Evolutionary conservation across 2,329 filamentous ascomycete species (phyloP).

Genomic region (Fusarium tanahbumbuense): DNA sequence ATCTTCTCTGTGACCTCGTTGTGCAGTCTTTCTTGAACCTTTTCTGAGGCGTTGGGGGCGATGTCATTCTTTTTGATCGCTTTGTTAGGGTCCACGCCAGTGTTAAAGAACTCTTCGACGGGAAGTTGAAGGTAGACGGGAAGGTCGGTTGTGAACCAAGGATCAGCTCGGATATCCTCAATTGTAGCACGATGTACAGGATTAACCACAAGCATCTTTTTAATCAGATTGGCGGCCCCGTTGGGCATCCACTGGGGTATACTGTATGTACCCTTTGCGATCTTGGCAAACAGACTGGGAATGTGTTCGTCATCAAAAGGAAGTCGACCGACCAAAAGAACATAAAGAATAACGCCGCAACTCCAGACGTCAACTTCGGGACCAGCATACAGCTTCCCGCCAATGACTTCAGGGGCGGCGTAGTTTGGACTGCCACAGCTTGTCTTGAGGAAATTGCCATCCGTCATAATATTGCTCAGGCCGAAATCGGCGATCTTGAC

Average conservation of each 20-base stretch:
- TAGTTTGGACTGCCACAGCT: conserved; percentile 99
- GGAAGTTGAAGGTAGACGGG: conserved; percentile 88
- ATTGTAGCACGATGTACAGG: conserved; percentile 95
- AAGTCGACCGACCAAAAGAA: conserved; percentile 81
- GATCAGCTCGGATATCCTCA: conserved; percentile 89
- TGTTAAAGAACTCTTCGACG: conserved; percentile 91
- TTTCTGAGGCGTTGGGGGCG: conserved; percentile 79
- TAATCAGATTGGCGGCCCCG: conserved; percentile 84
- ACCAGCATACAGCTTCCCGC: conserved; percentile 95
- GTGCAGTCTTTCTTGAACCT: conserved; percentile 89
- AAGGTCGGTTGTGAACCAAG: conserved; percentile 92
- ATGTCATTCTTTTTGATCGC: conserved; percentile 87
- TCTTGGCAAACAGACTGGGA: conserved; percentile 96
- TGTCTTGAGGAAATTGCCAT: conserved; percentile 98
- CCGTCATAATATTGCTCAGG: conserved; percentile 99
- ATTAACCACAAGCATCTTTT: conserved; percentile 94
- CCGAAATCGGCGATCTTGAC: conserved; percentile 99
- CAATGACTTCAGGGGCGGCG: conserved; percentile 96
- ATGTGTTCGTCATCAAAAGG: conserved; percentile 99
- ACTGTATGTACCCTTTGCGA: conserved; percentile 91
- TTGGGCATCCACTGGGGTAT: conserved; percentile 91
- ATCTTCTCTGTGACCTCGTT: conserved; percentile 94
- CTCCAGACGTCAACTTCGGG: conserved; percentile 99
- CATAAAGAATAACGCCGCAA: conserved; percentile 90
- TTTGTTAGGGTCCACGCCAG: conserved; percentile 92